Conservation (phyloP, 345 rosid genomes). For the Eucalyptus regnans region DNA sequence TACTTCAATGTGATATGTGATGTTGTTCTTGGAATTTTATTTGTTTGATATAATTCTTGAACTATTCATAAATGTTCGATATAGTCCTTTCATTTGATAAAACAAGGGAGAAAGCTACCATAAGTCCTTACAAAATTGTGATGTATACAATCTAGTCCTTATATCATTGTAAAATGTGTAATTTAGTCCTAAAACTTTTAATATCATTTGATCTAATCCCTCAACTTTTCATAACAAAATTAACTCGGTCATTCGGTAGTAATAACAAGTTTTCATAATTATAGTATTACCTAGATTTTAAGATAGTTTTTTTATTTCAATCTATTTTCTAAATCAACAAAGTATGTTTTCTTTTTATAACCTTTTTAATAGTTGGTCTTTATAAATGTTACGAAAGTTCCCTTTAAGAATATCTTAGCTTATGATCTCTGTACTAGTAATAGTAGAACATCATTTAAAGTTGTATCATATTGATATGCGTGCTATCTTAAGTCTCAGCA, state of each 20-base stretch:
- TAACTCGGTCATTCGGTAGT: not conserved
- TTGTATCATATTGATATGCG: not conserved
- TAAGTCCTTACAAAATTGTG: not conserved
- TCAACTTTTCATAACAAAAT: not conserved
- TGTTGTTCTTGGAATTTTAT: not conserved
- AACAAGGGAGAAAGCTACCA: not conserved
- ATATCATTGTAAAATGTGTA: not conserved
- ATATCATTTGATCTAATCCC: not conserved
- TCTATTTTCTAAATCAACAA: not conserved
- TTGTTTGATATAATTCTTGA: rapidly evolving
- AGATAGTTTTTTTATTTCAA: not conserved
- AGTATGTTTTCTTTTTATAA: not conserved
- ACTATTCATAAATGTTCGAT: not conserved
- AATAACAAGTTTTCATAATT: not conserved
- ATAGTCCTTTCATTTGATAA: not conserved
- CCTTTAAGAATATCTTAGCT: not conserved
- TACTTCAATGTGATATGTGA: not conserved
- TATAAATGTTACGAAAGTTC: not conserved
- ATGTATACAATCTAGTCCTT: no score
- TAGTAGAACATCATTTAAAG: not conserved
- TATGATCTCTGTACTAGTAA: not conserved
- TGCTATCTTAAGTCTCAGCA: not conserved
- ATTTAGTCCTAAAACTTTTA: not conserved
- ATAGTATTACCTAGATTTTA: not conserved
- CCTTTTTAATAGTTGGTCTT: not conserved